These are phyloP conservation scores for Waltergamsia citrina DNA, from an alignment of 2,329 filamentous ascomycete species.

Conservation along the genomic window DNA sequence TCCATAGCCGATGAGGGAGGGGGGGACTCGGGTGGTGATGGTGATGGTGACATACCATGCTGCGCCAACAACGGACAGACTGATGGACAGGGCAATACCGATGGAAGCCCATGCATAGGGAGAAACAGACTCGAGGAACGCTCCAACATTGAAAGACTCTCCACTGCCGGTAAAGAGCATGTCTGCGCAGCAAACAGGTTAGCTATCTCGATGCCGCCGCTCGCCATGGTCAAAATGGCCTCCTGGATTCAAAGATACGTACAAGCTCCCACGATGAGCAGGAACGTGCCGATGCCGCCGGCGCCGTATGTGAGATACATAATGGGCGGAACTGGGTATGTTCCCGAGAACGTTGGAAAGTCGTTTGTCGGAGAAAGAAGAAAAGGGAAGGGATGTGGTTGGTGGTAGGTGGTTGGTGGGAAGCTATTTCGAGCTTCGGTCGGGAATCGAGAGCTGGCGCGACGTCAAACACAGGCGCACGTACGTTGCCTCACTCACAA, in stretches of 20 bases:
- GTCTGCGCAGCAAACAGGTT: conserved; percentile 47
- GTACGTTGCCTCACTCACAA: too few species aligned
- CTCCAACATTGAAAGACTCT: conserved; percentile 93
- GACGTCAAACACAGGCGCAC: conserved; percentile 3
- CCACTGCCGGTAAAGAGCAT: conserved; percentile 98
- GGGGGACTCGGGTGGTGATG: neutral
- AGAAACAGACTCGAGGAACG: conserved; percentile 88
- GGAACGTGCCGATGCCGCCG: conserved; percentile 57
- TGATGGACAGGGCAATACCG: conserved; percentile 90
- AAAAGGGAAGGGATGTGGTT: neutral
- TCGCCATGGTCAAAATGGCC: conserved; percentile 2
- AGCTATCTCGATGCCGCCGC: neutral
- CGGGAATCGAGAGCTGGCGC: conserved; percentile 2
- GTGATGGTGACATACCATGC: conserved; percentile 62
- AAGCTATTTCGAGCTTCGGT: conserved; percentile 5
- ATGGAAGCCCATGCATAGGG: conserved; percentile 89
- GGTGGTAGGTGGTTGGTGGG: neutral
- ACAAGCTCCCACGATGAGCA: conserved; percentile 72
- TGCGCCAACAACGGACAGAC: conserved; percentile 89
- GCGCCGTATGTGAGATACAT: conserved; percentile 70
- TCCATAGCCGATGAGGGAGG: neutral
- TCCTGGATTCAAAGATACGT: conserved; percentile 24
- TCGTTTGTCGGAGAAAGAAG: neutral
- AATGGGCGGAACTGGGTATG: conserved; percentile 13
- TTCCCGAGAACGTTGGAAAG: too few species aligned